Conservation (phyloP, 140 eudicot genomes). For the Stevia rebaudiana region DNA sequence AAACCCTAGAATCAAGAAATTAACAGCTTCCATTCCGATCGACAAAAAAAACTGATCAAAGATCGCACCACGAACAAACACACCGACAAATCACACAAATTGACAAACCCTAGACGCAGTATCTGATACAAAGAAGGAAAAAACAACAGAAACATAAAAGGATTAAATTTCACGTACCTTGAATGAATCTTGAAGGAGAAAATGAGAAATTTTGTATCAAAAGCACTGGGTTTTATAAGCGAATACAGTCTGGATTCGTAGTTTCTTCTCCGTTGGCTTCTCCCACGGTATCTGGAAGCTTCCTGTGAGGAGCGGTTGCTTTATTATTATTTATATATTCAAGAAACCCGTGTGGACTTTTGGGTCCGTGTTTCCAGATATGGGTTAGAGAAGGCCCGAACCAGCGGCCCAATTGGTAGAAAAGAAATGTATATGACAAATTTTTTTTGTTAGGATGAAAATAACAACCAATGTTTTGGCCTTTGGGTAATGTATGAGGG, state of each 20-base stretch:
- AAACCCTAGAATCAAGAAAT: slow-evolving; percentile 16
- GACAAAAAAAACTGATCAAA: not conserved
- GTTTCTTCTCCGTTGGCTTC: slow-evolving; percentile 4
- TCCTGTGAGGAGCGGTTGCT: slow-evolving; percentile 19
- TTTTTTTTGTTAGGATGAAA: no score
- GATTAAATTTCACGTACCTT: slow-evolving; percentile 17
- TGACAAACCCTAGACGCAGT: slow-evolving; percentile 15
- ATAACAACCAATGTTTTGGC: no score
- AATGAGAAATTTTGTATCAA: not conserved
- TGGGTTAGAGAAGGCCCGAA: no score
- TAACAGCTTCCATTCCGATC: not conserved
- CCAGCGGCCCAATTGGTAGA: no score
- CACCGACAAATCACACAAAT: not conserved
- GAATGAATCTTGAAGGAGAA: not conserved
- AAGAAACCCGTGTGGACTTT: slow-evolving; percentile 27
- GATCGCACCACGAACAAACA: not conserved
- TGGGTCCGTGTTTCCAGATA: no score
- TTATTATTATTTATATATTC: no score
- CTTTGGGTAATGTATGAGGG: no score
- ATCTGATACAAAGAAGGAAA: not conserved
- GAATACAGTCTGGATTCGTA: slow-evolving; percentile 7
- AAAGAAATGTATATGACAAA: no score
- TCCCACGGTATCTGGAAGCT: slow-evolving; percentile 26
- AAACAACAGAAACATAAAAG: not conserved
- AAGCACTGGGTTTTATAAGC: slow-evolving; percentile 9